These are phyloP conservation scores for Pestalotiopsis sp. DNA, from an alignment of 2,329 filamentous ascomycete species.

Conservation along the genomic window DNA sequence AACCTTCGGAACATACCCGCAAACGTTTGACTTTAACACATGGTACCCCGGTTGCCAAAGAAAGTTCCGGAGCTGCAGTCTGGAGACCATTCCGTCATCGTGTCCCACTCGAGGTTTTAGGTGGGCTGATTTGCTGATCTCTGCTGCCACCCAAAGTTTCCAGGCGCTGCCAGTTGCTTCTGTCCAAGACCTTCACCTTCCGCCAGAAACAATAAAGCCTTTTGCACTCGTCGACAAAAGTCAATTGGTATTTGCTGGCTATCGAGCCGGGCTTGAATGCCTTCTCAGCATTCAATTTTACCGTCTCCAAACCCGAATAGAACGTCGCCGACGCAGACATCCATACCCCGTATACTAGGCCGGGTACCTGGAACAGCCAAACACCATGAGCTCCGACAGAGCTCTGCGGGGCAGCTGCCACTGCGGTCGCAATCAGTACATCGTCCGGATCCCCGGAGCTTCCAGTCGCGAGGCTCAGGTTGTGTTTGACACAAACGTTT, in stretches of 20 bases:
- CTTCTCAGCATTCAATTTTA: background rate
- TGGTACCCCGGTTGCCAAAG: background rate
- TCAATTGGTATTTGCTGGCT: background rate
- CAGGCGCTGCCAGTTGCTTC: constrained; percentile 4
- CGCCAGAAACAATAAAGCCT: background rate
- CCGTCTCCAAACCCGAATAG: background rate
- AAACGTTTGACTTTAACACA: too few relatives aligned
- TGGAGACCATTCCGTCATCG: constrained; percentile 8
- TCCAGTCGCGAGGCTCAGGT: constrained; percentile 63
- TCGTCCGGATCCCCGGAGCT: constrained; percentile 67
- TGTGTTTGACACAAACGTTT: constrained; percentile 71
- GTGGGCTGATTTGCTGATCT: constrained; percentile 2
- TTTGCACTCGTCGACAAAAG: background rate
- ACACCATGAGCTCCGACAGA: constrained; percentile 49
- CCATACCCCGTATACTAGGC: background rate
- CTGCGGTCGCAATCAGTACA: constrained; percentile 84
- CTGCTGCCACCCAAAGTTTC: constrained; percentile 5
- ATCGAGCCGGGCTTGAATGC: constrained; percentile 1
- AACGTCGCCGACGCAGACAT: background rate
- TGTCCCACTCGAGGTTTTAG: background rate
- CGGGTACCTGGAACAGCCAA: background rate
- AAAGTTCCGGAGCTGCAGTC: background rate
- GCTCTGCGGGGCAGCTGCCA: constrained; percentile 77
- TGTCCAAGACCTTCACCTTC: background rate
- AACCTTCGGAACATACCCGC: too few relatives aligned